These are phyloP conservation scores for Rhizomucor pusillus DNA, from an alignment of 371 early-diverging fungal species.

Conservation along the genomic window DNA sequence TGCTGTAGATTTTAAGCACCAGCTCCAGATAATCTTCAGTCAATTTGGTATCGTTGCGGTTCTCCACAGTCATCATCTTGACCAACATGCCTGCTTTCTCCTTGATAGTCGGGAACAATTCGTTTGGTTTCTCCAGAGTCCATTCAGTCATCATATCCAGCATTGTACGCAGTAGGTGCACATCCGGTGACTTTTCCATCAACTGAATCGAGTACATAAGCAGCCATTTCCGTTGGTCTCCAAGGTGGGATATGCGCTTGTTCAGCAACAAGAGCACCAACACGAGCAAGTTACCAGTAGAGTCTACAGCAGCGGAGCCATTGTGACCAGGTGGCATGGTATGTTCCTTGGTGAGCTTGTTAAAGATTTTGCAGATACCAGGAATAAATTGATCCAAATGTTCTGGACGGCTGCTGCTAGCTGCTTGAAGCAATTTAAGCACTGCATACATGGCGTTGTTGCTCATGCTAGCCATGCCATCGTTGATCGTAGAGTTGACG, in stretches of 20 bases:
- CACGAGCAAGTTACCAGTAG: slow-evolving; percentile 61
- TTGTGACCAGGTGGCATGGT: slow-evolving; percentile 28
- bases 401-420: slow-evolving; percentile 65
- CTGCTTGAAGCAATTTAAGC: slow-evolving; percentile 72
- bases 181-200: slow-evolving; percentile 78
- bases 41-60: slow-evolving; percentile 61
- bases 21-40: slow-evolving; percentile 82
- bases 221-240: slow-evolving; percentile 87
- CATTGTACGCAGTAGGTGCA: slow-evolving; percentile 69
- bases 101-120: slow-evolving; percentile 93
- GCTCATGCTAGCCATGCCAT: slow-evolving; percentile 61
- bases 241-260: slow-evolving; percentile 73
- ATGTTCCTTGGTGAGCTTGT: slow-evolving; percentile 82
- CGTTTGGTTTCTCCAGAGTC: slow-evolving; percentile 69
- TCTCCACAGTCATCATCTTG: slow-evolving; percentile 85
- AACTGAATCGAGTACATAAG: slow-evolving; percentile 79
- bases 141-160: slow-evolving; percentile 86
- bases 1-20: slow-evolving; percentile 85
- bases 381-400: slow-evolving; percentile 70
- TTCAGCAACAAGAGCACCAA: slow-evolving; percentile 76
- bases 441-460: slow-evolving; percentile 66
- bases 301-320: slow-evolving; percentile 37
- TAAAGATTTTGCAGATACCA: slow-evolving; percentile 79
- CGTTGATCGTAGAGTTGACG: slow-evolving; percentile 62
- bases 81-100: slow-evolving; percentile 91